Percentiles rank a stretch among this genome's conserved stretches.
Conservation (phyloP, 371 early-diverging fungal species). For the Mucor indicus region DNA sequence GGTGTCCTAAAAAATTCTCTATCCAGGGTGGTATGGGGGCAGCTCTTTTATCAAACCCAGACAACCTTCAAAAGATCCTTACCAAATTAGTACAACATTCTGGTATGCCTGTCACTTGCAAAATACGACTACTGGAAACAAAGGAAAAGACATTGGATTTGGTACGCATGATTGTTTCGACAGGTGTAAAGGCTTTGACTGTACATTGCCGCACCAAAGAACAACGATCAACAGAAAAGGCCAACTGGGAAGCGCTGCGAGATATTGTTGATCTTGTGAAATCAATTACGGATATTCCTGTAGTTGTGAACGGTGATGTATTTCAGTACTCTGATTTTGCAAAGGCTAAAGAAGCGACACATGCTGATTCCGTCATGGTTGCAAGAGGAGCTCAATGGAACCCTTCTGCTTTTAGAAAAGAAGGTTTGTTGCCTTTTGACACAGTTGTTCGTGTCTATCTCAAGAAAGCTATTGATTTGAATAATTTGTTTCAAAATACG, state of each 20-base stretch:
- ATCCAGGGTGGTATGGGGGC: slow-evolving; percentile 96
- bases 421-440: slow-evolving; percentile 51
- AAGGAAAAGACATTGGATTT: slow-evolving; percentile 80
- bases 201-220: slow-evolving; percentile 87
- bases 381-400: slow-evolving; percentile 86
- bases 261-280: slow-evolving; percentile 62
- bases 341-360: slow-evolving; percentile 51
- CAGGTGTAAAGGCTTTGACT: slow-evolving; percentile 87
- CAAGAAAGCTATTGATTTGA: slow-evolving; percentile 60
- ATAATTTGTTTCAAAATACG: slow-evolving; percentile 77
- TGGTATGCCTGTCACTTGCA: slow-evolving; percentile 78
- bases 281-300: slow-evolving; percentile 59
- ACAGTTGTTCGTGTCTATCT: slow-evolving; percentile 65
- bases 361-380: slow-evolving; percentile 77
- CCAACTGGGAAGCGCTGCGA: slow-evolving; percentile 83
- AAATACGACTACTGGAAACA: slow-evolving; percentile 69
- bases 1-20: slow-evolving; percentile 95
- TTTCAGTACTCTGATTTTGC: slow-evolving; percentile 60
- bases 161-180: slow-evolving; percentile 75
- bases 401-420: slow-evolving; percentile 78
- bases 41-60: slow-evolving; percentile 84
- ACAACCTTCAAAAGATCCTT: slow-evolving; percentile 73
- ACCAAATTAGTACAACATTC: slow-evolving; percentile 69
- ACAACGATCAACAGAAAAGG: slow-evolving; percentile 75
- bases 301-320: slow-evolving; percentile 94